Base-by-base conservation (phyloP, 345 rosid genomes). In the Kandelia obovata region DNA sequence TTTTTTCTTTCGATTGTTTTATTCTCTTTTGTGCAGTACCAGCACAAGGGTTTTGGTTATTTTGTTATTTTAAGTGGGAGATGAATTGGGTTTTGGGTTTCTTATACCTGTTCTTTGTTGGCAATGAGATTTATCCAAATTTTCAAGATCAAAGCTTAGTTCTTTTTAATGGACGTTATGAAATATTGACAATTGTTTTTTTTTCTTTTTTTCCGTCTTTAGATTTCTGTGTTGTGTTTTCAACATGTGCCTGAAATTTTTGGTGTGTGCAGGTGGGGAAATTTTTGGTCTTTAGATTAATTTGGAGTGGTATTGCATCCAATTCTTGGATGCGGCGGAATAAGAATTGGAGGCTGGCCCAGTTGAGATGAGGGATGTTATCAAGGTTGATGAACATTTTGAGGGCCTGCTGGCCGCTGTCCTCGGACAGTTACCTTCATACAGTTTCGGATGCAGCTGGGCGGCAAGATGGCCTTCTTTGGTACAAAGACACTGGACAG, bases 271-370 rank as follows among this genome's bases (percentile, higher is more conserved):
- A 83, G 79, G 75, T 56, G 43, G 71, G 23, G 43, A 67, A 32
- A 43, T 21, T 21, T 21, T 21, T 21, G 61, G 37, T 66, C 77
- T 56, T 43, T 69, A 73, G 67, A 51, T 64, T 75, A 56, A 46
- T 70, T 43, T 58, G 52, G 43, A 67, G 62, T 31, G 46, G 46
- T 70, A 56, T 58, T 78, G 81, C 83, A 78, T 83, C 84, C 82
- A 63, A 51, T 73, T 83, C 49, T 72, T 77, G 79, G 86, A 83
- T 80, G 86, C 78, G 78, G 81, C 75, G 80, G 76, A 43, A 43
- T 43, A 43, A 43, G 49, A 73, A 69, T 68, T 65, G 81, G 78
- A 79, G 79, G 86, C 80, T 83, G 78, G 55, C 47, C 58, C 63
- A 3, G 79, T 51, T 72, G 80, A 77, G 73, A 77, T 77, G 80